Base-by-base conservation (phyloP, 495 filamentous ascomycete genomes). In the Podospora pseudoanserina region DNA sequence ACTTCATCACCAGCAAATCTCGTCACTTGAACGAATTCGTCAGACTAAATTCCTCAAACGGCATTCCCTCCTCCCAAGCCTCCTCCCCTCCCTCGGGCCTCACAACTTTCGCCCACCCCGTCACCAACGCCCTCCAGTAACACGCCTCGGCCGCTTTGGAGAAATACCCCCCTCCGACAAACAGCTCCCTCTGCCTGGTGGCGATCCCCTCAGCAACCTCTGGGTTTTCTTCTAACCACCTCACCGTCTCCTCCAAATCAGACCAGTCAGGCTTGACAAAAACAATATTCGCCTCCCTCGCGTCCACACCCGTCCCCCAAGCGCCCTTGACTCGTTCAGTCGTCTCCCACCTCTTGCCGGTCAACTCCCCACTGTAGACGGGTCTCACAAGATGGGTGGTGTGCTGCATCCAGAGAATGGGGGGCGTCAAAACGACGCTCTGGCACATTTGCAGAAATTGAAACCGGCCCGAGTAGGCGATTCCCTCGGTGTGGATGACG, bases 401-500 rank as follows among this genome's bases (percentile, higher is more conserved):
- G 65, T 84, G 83, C 77, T 86, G 81, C 68, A 83, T 73, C 80
- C 81, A 86, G 15, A 76, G 75, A 1, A 82, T 72, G 0, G 83
- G 83, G 64, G 83, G 83, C 11, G 80, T 79, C 34, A 86, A 65
- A 6, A 85, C 74, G 0, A 86, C 81, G 59, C 78, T 81, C 0
- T 70, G 76, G 69, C 85, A 86, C 61, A 84, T 78, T 76, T 83
- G 82, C 67, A 83, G 80, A 75, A 80, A 85, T 70, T 84, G 84
- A 64, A 86, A 81, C 49, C 84, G 77, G 4, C 85, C 87, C 56
- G 82, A 85, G 72, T 88, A 88, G 9, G 86, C 83, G 26, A 88
- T 77, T 1, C 86, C 86, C 77, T 89, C 87, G n/a, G 86, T 86
- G 70, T 88, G 85, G 23, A 89, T 71, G 16, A 86, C 74, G 71